Conservation (phyloP, 495 filamentous ascomycete genomes). For the Hypoxylon intermedium region DNA sequence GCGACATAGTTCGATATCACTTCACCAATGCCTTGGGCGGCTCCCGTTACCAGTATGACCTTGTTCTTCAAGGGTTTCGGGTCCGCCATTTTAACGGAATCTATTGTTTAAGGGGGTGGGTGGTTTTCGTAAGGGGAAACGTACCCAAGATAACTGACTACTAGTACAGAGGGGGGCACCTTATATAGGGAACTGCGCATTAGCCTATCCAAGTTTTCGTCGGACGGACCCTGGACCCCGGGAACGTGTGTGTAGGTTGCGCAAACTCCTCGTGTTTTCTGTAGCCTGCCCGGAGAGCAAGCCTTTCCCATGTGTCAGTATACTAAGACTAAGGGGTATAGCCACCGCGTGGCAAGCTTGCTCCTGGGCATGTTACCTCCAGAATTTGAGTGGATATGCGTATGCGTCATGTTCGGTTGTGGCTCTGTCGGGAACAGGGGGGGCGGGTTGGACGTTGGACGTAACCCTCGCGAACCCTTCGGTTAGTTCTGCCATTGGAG, state of each 20-base stretch:
- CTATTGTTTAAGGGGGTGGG: neutral
- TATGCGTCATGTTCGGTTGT: neutral
- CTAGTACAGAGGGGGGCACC: no score
- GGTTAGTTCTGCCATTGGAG: neutral
- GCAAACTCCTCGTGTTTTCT: neutral
- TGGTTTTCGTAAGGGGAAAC: no score
- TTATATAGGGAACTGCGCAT: no score
- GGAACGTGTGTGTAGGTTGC: neutral
- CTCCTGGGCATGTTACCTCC: neutral
- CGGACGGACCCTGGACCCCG: no score
- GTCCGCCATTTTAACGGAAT: slow-evolving; percentile 15
- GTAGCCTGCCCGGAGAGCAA: no score
- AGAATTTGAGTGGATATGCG: neutral
- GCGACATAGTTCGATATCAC: slow-evolving; percentile 54
- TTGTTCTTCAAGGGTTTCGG: slow-evolving; percentile 39
- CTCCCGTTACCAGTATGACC: slow-evolving; percentile 60
- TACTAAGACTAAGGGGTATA: neutral
- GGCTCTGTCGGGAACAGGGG: neutral
- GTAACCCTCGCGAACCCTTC: no score
- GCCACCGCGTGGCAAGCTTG: neutral
- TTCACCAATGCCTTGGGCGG: slow-evolving; percentile 58
- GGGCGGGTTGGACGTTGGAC: no score
- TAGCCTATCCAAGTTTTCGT: no score
- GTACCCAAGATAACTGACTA: no score
- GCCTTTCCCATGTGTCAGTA: no score